Base-by-base conservation (phyloP, 2,329 filamentous ascomycete species). In the Chaetomium olivaceum region DNA sequence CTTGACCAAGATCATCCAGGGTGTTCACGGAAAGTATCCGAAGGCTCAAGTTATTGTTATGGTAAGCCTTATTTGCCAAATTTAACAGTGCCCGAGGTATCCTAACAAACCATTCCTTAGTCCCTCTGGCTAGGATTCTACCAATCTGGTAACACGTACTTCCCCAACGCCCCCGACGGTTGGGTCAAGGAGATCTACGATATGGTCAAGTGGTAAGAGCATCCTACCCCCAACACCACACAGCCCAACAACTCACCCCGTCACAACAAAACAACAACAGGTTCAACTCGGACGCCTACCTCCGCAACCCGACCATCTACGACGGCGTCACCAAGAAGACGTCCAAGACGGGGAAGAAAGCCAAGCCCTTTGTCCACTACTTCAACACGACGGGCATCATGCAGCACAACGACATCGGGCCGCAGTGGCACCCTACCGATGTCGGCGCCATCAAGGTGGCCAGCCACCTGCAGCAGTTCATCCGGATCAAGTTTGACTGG, bases 311-410 rank as follows among this genome's bases (percentile, higher is more conserved):
- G 0, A 67, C 73, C 9, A 73, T 77, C 11, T 82, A 78, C 73
- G 76, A 82, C 64, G 79, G 74, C 12, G 73, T 75, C 31, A 79
- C 74, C 21, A 79, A 80, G 61, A 76, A 72, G 25, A 79, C 74
- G 1, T 75, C 72, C 27, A 72, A 64, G 2, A 74, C 75, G 1
- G 68, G 76, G 61, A 72, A 65, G 25, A 71, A 72, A 14, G 72
- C 71, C 8, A 62, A 80, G 64, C 79, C 80, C 0, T 88, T 86
- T 61, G 83, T 88, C 33, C 82, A 87, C 71, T 86, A 86, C 69
- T 88, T 89, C 76, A 85, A 87, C 70, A 87, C 83, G 0, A 84
- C 80, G 11, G 85, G 85, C 0, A 84, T 88, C 54, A 72, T 89
- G 69, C 83, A 87, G 69, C 84, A 88, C 71, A 87, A 88, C 68